Base-by-base conservation (phyloP, 345 rosid species). In the Eucalyptus tenuipes region DNA sequence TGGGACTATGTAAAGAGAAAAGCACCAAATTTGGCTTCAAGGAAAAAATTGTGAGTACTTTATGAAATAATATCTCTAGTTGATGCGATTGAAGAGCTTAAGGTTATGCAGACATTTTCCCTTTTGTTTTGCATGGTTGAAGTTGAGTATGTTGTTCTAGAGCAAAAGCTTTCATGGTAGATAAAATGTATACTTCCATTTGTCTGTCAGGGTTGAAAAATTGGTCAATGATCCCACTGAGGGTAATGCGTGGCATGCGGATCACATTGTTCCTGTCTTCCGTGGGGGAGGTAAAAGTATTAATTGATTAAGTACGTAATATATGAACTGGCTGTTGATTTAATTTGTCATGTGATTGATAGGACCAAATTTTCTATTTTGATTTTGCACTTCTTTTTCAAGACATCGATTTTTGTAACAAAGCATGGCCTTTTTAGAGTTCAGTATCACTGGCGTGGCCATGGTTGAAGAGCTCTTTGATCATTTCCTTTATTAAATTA, bases 201-300 rank as follows among this genome's bases (percentile, higher is more conserved):
- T 49, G 40, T 90, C 27, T 85, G 90, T 88, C 91, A 97, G 99
- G 95, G 90, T 96, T 25, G 96, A 96, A 85, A 95, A 96, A 90
- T 95, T 97, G 89, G 96, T 94, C 53, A 91, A 91, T 89, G 94
- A 95, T 91, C 98, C 99, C 90, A 91, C 93, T 5, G 97, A 95
- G 93, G 99, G 97, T 82, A 94, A 96, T 90, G 99, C 97, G 7
- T 96, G 99, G 99, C 98, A 96, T 91, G 99, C 98, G 9, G 99
- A 97, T 93, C 99, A 97, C 89, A 93, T 96, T 59, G 87, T 97
- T 91, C 98, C 99, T 81, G 99, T 96, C 84, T 97, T 95, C 92
- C 93, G 86, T 44, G 99, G 99, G 48, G 99, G 99, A 93, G 99
- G 99, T 97, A 91, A 59, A 68, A 75, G 47, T 18, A 40, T 75